A percentile compares a stretch with the other conserved stretches of the same genome.
Evolutionary conservation across 805 yeast genomes (phyloP).

Genomic region (Metschnikowia gelsemii): DNA sequence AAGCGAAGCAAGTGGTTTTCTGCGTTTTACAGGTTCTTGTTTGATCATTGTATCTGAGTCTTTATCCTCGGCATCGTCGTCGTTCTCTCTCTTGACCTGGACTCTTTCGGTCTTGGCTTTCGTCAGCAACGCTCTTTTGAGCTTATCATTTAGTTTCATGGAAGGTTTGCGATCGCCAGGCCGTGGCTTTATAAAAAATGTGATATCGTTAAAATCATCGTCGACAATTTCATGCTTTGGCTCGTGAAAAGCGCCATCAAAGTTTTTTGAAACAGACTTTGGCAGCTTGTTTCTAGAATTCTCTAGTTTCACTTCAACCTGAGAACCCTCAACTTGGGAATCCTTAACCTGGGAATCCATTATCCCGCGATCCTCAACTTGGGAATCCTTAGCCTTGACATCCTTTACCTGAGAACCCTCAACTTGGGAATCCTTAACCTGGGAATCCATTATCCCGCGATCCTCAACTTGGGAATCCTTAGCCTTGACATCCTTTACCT

Average conservation of each 20-base stretch:
- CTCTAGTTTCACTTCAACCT: slow-evolving; percentile 4
- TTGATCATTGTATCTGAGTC: not conserved
- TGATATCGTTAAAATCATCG: slow-evolving; percentile 25
- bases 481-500: too few relatives aligned
- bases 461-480: too few relatives aligned
- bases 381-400: too few relatives aligned
- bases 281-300: not conserved
- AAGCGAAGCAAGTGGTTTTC: slow-evolving; percentile 11
- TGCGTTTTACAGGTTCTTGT: slow-evolving; percentile 5
- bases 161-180: slow-evolving; percentile 12
- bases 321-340: too few relatives aligned
- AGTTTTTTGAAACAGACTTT: not conserved
- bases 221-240: not conserved
- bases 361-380: too few relatives aligned
- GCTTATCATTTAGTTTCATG: not conserved
- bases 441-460: too few relatives aligned
- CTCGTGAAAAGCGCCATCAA: not conserved
- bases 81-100: not conserved
- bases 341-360: too few relatives aligned
- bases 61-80: slow-evolving; percentile 4
- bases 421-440: too few relatives aligned
- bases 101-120: not conserved
- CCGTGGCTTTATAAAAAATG: slow-evolving; percentile 28
- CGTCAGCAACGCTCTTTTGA: not conserved
- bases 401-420: too few relatives aligned